Evolutionary conservation across 2,329 filamentous ascomycete species (phyloP).

Genomic region (Xylaria sp.): DNA sequence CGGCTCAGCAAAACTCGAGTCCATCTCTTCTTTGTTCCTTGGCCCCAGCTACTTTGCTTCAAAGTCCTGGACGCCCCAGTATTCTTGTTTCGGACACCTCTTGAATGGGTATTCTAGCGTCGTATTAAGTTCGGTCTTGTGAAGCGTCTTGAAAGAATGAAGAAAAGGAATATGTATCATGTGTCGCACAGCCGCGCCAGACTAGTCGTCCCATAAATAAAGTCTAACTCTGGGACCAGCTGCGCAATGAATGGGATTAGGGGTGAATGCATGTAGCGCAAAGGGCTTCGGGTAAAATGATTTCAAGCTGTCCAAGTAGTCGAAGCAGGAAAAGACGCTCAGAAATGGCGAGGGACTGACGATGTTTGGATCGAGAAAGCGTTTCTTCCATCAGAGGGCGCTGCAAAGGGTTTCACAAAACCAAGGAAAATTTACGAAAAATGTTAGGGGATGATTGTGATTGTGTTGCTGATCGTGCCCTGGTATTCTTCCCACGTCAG

Average conservation of each 20-base stretch:
- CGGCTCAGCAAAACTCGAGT: slow-evolving; percentile 28
- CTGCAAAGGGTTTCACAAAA: slow-evolving; percentile 10
- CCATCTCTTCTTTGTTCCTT: slow-evolving; percentile 32
- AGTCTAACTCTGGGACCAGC: background rate
- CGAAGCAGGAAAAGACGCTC: background rate
- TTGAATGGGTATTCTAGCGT: background rate
- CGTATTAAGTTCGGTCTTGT: slow-evolving; percentile 11
- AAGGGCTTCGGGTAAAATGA: slow-evolving; percentile 1
- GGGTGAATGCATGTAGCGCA: slow-evolving; percentile 8
- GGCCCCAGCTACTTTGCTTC: slow-evolving; percentile 17
- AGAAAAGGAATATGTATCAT: slow-evolving; percentile 15
- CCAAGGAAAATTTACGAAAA: slow-evolving; percentile 18
- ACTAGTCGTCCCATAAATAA: slow-evolving; percentile 5
- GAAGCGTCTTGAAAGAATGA: slow-evolving; percentile 5
- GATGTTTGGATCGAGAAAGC: background rate
- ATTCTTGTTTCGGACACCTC: slow-evolving; percentile 25
- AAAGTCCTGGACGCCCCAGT: slow-evolving; percentile 18
- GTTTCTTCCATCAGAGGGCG: slow-evolving; percentile 10
- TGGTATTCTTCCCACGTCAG: slow-evolving; percentile 22
- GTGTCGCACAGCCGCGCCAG: slow-evolving; percentile 19
- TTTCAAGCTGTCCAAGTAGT: background rate
- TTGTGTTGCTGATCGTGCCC: slow-evolving; percentile 31
- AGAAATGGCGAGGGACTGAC: slow-evolving; percentile 10
- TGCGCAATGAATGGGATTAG: slow-evolving; percentile 1
- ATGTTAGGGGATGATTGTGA: slow-evolving; percentile 27